Evolutionary conservation across 371 early-diverging fungal species (phyloP).

Genomic region (Mortierella sp.): DNA sequence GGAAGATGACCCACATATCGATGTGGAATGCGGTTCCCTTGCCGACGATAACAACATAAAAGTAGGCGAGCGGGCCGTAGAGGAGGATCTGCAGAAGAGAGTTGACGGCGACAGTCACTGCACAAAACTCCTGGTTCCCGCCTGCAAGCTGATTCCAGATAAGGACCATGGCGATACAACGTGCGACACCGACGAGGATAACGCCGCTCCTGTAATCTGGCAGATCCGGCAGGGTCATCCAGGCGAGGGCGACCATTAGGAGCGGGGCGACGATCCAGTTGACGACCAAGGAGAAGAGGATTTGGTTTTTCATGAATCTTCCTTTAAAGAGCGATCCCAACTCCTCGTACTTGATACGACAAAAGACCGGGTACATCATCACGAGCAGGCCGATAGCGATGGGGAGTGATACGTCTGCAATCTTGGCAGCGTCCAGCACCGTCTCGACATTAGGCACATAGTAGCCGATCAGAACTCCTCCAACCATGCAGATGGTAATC

Average conservation of each 20-base stretch:
- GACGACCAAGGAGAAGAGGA: constrained; percentile 68
- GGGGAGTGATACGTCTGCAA: constrained; percentile 79
- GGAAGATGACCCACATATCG: constrained; percentile 69
- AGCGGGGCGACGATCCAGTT: constrained; percentile 83
- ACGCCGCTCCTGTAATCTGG: constrained; percentile 79
- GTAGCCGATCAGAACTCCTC: constrained; percentile 79
- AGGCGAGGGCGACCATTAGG: constrained; percentile 79
- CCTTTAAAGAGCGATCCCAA: constrained; percentile 61
- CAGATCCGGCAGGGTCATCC: constrained; percentile 80
- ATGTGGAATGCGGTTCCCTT: constrained; percentile 58
- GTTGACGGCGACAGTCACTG: constrained; percentile 79
- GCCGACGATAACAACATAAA: constrained; percentile 69
- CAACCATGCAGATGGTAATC: constrained; percentile 74
- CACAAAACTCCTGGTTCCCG: constrained; percentile 77
- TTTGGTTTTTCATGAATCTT: constrained; percentile 60
- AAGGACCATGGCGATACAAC: constrained; percentile 89
- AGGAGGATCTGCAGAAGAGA: constrained; percentile 77
- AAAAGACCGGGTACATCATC: constrained; percentile 85
- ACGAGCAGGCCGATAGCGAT: constrained; percentile 74
- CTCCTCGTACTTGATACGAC: constrained; percentile 74
- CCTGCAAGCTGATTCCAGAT: constrained; percentile 82
- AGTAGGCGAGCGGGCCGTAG: constrained; percentile 72
- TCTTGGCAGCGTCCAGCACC: constrained; percentile 65
- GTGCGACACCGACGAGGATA: constrained; percentile 74
- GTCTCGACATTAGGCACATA: constrained; percentile 71